Percentiles rank a stretch among this genome's conserved stretches.
Evolutionary conservation across 306 rosid genomes (phyloP).

Genomic region (Rubus idaeus): DNA sequence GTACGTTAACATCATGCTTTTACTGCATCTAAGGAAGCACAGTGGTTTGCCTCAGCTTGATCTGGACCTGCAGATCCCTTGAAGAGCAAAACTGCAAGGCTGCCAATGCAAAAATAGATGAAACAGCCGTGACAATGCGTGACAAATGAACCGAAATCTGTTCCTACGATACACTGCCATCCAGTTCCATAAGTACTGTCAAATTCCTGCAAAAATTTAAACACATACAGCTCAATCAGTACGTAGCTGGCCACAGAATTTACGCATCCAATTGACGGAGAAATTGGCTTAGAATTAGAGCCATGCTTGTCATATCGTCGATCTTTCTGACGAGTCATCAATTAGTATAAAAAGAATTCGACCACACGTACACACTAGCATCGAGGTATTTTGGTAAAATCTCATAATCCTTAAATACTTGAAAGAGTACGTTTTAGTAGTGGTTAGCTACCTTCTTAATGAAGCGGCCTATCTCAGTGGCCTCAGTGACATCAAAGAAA

Average conservation of each 20-base stretch:
- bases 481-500: conserved; percentile 75
- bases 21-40: conserved; percentile 41
- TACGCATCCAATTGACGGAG: neutral
- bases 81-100: conserved; percentile 75
- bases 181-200: conserved; percentile 66
- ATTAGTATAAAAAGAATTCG: neutral
- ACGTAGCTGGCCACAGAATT: neutral
- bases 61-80: conserved; percentile 56
- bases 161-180: conserved; percentile 94
- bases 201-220: conserved; percentile 55
- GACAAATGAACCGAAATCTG: conserved; percentile 91
- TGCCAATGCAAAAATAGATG: conserved; percentile 72
- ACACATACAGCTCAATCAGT: neutral
- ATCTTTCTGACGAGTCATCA: neutral
- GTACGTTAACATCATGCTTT: conserved; percentile 23
- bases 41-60: conserved; percentile 45
- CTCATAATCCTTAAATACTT: neutral
- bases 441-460: conserved; percentile 56
- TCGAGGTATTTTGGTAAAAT: neutral
- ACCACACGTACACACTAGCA: neutral
- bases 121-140: conserved; percentile 78
- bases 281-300: neutral
- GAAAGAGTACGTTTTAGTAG: neutral
- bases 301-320: neutral
- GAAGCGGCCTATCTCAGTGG: conserved; percentile 78